Base-by-base conservation (phyloP, 208 protist genomes). In the Leishmania martiniquensis region DNA sequence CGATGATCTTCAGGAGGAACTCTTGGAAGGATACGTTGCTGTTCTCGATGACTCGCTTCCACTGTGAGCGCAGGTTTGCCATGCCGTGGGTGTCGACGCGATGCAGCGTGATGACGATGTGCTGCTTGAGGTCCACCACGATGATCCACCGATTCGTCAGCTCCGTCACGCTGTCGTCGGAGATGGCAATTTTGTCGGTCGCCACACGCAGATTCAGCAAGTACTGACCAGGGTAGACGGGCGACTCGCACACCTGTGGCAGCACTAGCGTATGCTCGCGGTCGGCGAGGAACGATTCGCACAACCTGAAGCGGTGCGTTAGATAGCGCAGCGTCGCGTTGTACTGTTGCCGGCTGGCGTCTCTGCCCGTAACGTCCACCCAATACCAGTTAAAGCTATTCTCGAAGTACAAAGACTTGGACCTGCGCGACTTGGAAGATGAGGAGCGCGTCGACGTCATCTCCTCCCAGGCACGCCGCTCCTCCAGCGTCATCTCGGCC, bases 371-470 rank as follows among this genome's bases (percentile, higher is more conserved):
- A 63, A 97, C 90, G 65, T 95, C 93, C 66, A 97, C 85, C 90
- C 91, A 97, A 78, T 97, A 93, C 93, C 93, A 97, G 84, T 97
- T 97, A 10, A 95, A 83, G 78, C 87, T 95, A 85, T 93, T 87
- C 85, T 95, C 91, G 9, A 95, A 76, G 71, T 89, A 88, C 1
- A 87, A 94, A 5, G 82, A 89, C 29, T 66, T 78, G 44, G 73
- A 75, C 63, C 83, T 86, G 47, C 52, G 69, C 4, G 83, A 86
- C 37, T 29, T 51, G 4, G 65, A 54, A 9, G 80, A 75, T 12
- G 59, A 78, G 32, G 59, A 72, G 32, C 32, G 37, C n/a, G 51
- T 45, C 15, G 52, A 68, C 55, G 77, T 71, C 51, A 85, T 80
- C 78, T 87, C 83, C 12, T 85, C 81, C 79, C 82, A 91, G 4